Conservation (phyloP, 371 early-diverging fungal species). For the Apophysomyces trapeziformis region DNA sequence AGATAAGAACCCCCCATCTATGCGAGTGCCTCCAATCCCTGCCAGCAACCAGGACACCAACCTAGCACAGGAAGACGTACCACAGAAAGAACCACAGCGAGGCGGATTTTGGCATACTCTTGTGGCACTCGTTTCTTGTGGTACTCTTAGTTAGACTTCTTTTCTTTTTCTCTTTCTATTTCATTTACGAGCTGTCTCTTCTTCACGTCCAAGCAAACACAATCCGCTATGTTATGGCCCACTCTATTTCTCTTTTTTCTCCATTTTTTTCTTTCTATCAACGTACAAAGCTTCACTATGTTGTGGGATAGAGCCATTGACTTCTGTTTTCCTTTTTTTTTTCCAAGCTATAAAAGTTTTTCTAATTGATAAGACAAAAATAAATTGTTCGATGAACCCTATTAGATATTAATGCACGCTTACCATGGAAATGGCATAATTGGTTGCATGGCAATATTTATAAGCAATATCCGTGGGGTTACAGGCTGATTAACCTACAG, state of each 20-base stretch:
- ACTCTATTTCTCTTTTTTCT: neutral
- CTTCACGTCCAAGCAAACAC: constrained; percentile 7
- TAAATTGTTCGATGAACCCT: neutral
- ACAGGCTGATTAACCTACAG: too few species aligned
- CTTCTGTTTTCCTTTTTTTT: constrained; percentile 2
- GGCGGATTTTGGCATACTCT: constrained; percentile 33
- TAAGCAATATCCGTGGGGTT: too few species aligned
- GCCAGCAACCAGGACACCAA: constrained; percentile 8
- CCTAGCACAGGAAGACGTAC: constrained; percentile 5
- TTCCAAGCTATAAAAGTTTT: constrained; percentile 4
- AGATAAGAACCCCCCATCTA: constrained; percentile 5
- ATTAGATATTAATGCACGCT: too few species aligned
- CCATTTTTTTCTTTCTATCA: neutral
- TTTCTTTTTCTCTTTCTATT: neutral
- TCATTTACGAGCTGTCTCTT: neutral
- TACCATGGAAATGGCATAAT: too few species aligned
- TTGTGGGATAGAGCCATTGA: neutral
- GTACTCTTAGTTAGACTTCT: constrained; percentile 16
- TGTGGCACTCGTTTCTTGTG: constrained; percentile 30
- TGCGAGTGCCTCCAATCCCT: constrained; percentile 10
- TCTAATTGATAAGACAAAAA: constrained; percentile 4
- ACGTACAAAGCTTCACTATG: constrained; percentile 9
- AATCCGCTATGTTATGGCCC: neutral
- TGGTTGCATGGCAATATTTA: too few species aligned
- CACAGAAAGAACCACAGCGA: constrained; percentile 8